These are phyloP conservation scores for Verbascum thapsus DNA, from an alignment of 257 asterid species.

Conservation along the genomic window DNA sequence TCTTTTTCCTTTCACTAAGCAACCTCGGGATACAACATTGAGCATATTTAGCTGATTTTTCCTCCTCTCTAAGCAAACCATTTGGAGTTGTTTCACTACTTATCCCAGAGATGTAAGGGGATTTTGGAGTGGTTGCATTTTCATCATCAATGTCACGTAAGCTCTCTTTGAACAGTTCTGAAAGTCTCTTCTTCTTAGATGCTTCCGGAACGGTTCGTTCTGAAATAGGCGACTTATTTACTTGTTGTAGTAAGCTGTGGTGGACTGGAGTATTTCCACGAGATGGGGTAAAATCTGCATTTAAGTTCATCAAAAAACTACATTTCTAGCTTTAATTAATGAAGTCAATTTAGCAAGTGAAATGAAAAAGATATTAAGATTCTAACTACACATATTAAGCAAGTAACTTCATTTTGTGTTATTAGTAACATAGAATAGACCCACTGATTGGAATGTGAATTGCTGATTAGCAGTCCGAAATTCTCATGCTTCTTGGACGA, in stretches of 20 bases:
- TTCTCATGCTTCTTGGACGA: background rate
- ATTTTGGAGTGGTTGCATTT: background rate
- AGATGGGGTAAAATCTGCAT: constrained; percentile 54
- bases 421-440: too few species aligned
- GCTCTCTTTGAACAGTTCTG: constrained; percentile 46
- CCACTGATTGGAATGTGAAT: too few species aligned
- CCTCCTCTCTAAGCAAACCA: constrained; percentile 2
- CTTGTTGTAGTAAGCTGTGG: constrained; percentile 25
- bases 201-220: constrained; percentile 23
- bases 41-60: constrained; percentile 26
- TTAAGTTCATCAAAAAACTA: background rate
- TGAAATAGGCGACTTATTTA: constrained; percentile 16
- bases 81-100: constrained; percentile 32
- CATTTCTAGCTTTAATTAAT: background rate
- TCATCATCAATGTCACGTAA: constrained; percentile 23
- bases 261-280: constrained; percentile 51
- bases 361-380: too few species aligned
- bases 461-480: too few species aligned
- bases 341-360: too few species aligned
- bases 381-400: too few species aligned
- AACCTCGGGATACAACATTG: constrained; percentile 53
- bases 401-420: too few species aligned
- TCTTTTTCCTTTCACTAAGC: constrained; percentile 42
- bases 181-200: constrained; percentile 45
- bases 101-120: constrained; percentile 23